Percentiles rank a stretch among this genome's conserved stretches.
Conservation (phyloP, 805 yeast species). For the Schwanniomyces occidentalis region DNA sequence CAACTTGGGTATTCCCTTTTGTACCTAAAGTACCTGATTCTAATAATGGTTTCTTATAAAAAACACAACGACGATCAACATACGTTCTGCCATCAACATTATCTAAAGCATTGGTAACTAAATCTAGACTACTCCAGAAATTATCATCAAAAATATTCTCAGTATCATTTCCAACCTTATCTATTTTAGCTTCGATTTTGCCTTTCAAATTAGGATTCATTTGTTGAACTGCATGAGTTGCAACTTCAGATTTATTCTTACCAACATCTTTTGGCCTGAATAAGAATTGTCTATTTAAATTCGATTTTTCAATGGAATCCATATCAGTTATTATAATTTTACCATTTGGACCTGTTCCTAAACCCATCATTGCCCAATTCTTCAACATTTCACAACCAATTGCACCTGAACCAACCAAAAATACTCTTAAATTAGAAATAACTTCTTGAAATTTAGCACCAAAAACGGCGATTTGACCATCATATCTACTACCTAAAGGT, state of each 20-base stretch:
- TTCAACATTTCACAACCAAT: constrained; percentile 99
- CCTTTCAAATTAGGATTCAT: constrained; percentile 87
- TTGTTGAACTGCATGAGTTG: constrained; percentile 75
- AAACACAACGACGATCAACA: constrained; percentile 95
- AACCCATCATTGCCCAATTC: constrained; percentile 96
- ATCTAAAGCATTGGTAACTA: constrained; percentile 95
- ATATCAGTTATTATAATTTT: constrained; percentile 84
- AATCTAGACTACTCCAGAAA: constrained; percentile 82
- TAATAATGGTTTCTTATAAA: constrained; percentile 83
- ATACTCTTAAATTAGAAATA: constrained; percentile 75
- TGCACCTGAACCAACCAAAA: constrained; percentile 96
- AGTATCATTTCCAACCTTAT: constrained; percentile 92
- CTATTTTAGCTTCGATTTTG: constrained; percentile 72
- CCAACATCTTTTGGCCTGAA: constrained; percentile 97
- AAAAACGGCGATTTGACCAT: constrained; percentile 92
- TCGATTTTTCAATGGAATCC: constrained; percentile 93
- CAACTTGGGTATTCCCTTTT: constrained; percentile 96
- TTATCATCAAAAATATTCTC: constrained; percentile 80
- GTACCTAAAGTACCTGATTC: constrained; percentile 99
- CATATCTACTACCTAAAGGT: constrained; percentile 83
- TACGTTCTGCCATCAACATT: constrained; percentile 97
- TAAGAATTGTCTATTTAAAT: constrained; percentile 92
- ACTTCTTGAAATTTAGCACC: constrained; percentile 76
- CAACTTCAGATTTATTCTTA: constrained; percentile 82
- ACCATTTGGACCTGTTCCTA: constrained; percentile 91